Base-by-base conservation (phyloP, 768 basidiomycete genomes). In the Podaxis mareebaensis region DNA sequence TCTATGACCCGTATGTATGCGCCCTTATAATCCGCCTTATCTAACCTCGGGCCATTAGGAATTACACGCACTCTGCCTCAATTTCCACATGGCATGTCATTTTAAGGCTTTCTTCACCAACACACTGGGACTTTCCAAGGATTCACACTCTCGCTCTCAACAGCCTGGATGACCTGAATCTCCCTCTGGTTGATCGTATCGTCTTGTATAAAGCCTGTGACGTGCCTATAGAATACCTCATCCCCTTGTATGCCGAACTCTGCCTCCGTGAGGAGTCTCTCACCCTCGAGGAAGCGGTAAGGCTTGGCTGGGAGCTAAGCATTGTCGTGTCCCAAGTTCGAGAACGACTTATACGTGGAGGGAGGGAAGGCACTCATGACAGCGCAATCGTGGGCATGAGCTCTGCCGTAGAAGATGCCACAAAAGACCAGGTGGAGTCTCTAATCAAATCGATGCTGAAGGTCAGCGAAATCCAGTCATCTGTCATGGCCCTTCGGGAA, bases 1-100 rank as follows among this genome's bases (percentile, higher is more conserved):
- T 89, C 54, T 89, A 89, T 57, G 86, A 87, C 58, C 76, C 79
- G 88, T 88, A 64, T 60, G 84, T 76, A 13, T 4, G 3, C 5
- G 24, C 42, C 3, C 0, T 4, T 26, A 30, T n/a, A 13, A 53
- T 1, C 38, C 28, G 12, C 30, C 28, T 12, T 13, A 11, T 36
- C 72, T 82, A 7, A 8, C 10, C 55, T 39, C 57, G 44, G 17
- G 42, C 48, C 17, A n/a, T 12, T 42, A 54, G 61, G 20, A 38
- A 46, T 10, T 54, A 51, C 15, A 55, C 13, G 20, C 36, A 58
- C 20, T 28, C 38, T 2, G 24, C 75, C 79, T 6, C 74, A 75
- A 24, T 70, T 10, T 24, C 61, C 1, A 28, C 13, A 15, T 63
- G 61, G 61, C 33, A 15, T 15, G 39, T 7, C 44, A 57, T 63